Base-by-base conservation (phyloP, 2,329 filamentous ascomycete species). In the Arachnopeziza araneosa region DNA sequence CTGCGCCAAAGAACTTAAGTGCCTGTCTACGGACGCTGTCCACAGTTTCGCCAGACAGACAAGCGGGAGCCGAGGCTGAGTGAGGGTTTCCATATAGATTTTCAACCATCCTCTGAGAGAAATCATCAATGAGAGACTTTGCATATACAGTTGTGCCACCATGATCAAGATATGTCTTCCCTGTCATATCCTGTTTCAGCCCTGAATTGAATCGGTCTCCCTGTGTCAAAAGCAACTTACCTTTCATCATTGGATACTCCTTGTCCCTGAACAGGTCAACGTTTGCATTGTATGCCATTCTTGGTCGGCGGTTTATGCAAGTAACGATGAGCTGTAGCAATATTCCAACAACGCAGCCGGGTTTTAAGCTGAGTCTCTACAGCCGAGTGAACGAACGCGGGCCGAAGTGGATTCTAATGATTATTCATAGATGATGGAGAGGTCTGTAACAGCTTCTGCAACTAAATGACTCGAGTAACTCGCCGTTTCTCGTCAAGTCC, bases 81-180 rank as follows among this genome's bases (percentile, higher is more conserved):
- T 98, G 93, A 0, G 93, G 93, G 64, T 98, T 98, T 48, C 93
- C 93, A 67, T 93, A 92, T 0, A 98, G 78, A 67, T 86, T 89
- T 3, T 83, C 79, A 24, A 87, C 87, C 81, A 97, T 88, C 61
- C 95, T 89, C 26, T 54, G 49, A 54, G 60, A 85, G 75, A 96
- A 96, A 24, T 77, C 79, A 65, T 93, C 88, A 73, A 98, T 86
- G 24, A 95, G 76, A 30, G 90, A 92, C 73, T 89, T 93, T 50
- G 91, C 80, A 71, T 89, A 91, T 0, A 89, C 79, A 0, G 93
- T 93, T n/a, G 91, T 90, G 21, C 92, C 93, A 0, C 91, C 92
- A 87, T 98, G 93, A 69, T 98, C 93, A 59, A 98, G 86, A 73
- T 97, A 98, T 14, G 68, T 61, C 9, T 63, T 61, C 65, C 67